phyloP scores from a whole-genome alignment of 2,329 filamentous ascomycete species.

The Parafenestella ontariensis region DNA sequence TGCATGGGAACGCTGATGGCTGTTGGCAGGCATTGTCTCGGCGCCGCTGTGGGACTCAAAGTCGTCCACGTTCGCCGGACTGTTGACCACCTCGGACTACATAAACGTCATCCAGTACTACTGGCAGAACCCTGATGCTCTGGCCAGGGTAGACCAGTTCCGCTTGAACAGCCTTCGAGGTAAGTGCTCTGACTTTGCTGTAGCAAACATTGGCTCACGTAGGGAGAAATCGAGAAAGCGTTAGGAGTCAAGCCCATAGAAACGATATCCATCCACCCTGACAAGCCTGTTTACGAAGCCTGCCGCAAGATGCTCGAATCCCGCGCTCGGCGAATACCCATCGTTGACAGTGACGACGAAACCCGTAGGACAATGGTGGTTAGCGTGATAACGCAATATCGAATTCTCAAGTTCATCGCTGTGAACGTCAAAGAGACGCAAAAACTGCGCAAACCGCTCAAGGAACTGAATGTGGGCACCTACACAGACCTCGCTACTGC shows the following conservation, averaged over 20 bases:
- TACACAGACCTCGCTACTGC: conserved; percentile 83
- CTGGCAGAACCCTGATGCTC: conserved; percentile 91
- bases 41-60: conserved; percentile 96
- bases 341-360: conserved; percentile 93
- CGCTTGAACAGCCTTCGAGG: conserved; percentile 89
- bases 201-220: conserved; percentile 15
- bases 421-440: conserved; percentile 93
- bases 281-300: conserved; percentile 90
- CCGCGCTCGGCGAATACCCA: conserved; percentile 87
- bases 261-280: conserved; percentile 93
- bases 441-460: conserved; percentile 83
- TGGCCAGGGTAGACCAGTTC: conserved; percentile 92
- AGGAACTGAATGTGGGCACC: conserved; percentile 83
- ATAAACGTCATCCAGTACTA: conserved; percentile 99
- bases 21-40: conserved; percentile 82
- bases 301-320: conserved; percentile 94
- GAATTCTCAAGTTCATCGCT: conserved; percentile 97
- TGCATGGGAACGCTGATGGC: conserved; percentile 16
- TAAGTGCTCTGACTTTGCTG: conserved; percentile 51
- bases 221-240: conserved; percentile 87
- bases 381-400: conserved; percentile 96
- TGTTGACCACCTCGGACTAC: conserved; percentile 95
- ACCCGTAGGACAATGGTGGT: conserved; percentile 91
- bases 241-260: conserved; percentile 91
- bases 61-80: conserved; percentile 88